Conservation (phyloP, 768 basidiomycete genomes). For the Trametes sanguinea region DNA sequence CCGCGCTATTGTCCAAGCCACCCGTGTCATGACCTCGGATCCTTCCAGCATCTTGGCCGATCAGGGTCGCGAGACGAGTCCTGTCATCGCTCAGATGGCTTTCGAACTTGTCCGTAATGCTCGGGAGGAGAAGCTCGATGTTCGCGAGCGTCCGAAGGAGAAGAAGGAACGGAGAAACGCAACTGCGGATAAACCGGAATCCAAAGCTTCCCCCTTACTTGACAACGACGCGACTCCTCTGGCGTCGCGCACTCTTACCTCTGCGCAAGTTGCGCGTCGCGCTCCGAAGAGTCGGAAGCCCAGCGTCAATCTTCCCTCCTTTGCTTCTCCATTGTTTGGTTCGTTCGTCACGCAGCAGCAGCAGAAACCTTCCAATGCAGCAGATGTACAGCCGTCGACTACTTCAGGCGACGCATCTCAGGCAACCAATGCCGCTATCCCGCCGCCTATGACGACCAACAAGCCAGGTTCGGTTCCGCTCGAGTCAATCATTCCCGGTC, state of each 20-base stretch:
- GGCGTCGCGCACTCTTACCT: constrained; percentile 23
- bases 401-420: constrained; percentile 12
- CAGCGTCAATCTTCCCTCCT: constrained; percentile 31
- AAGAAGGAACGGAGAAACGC: constrained; percentile 35
- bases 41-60: constrained; percentile 74
- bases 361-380: constrained; percentile 34
- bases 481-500: constrained; percentile 81
- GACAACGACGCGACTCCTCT: constrained; percentile 48
- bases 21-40: constrained; percentile 84
- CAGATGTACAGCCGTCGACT: not conserved
- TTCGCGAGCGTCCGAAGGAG: constrained; percentile 51
- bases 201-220: not conserved
- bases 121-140: constrained; percentile 59
- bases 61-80: constrained; percentile 62
- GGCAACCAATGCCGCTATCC: constrained; percentile 8
- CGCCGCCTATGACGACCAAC: constrained; percentile 27
- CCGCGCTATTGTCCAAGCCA: constrained; percentile 79
- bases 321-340: constrained; percentile 62
- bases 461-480: constrained; percentile 58
- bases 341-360: constrained; percentile 57
- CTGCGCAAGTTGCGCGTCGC: constrained; percentile 16
- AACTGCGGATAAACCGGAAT: constrained; percentile 15
- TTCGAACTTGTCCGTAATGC: constrained; percentile 68
- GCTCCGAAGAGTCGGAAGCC: constrained; percentile 23
- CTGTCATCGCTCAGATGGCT: constrained; percentile 63